Evolutionary conservation across 2,329 filamentous ascomycete species (phyloP).

Genomic region (Stenocarpella maydis): DNA sequence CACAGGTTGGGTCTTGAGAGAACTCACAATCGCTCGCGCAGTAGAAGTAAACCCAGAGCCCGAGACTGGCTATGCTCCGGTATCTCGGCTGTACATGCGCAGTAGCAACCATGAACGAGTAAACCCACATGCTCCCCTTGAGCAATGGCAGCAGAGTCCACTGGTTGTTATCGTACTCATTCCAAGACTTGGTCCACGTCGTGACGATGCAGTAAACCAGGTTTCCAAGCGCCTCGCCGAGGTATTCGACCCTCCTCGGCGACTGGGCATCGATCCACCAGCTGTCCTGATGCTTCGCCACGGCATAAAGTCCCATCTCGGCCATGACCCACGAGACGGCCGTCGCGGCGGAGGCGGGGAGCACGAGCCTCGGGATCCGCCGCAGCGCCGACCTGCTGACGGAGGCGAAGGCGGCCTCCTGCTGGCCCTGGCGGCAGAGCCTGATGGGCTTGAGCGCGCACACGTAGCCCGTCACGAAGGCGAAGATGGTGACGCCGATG

Average conservation of each 20-base stretch:
- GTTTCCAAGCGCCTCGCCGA: constrained; percentile 52
- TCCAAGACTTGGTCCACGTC: constrained; percentile 60
- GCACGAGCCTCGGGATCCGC: constrained; percentile 64
- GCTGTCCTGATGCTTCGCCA: constrained; percentile 64
- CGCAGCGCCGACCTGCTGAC: constrained; percentile 66
- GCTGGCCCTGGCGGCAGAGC: constrained; percentile 61
- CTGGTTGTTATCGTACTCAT: constrained; percentile 64
- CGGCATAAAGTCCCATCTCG: constrained; percentile 64
- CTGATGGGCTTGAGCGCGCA: constrained; percentile 69
- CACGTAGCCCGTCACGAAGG: constrained; percentile 71
- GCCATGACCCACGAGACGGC: constrained; percentile 60
- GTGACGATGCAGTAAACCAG: constrained; percentile 54
- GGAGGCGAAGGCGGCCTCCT: constrained; percentile 59
- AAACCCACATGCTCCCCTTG: constrained; percentile 62
- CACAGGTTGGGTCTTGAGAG: constrained; percentile 36
- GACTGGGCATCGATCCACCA: constrained; percentile 65
- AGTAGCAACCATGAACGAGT: constrained; percentile 60
- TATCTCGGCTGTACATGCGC: constrained; percentile 57
- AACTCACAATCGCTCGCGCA: constrained; percentile 46
- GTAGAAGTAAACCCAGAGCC: constrained; percentile 60
- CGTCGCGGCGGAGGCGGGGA: constrained; percentile 65
- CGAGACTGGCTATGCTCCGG: constrained; percentile 55
- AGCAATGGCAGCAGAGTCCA: constrained; percentile 66
- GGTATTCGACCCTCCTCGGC: constrained; percentile 49
- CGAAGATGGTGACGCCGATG: constrained; percentile 72